Evolutionary conservation across 768 basidiomycete genomes (phyloP).

Genomic region (Phlebiopsis flavidoalba): DNA sequence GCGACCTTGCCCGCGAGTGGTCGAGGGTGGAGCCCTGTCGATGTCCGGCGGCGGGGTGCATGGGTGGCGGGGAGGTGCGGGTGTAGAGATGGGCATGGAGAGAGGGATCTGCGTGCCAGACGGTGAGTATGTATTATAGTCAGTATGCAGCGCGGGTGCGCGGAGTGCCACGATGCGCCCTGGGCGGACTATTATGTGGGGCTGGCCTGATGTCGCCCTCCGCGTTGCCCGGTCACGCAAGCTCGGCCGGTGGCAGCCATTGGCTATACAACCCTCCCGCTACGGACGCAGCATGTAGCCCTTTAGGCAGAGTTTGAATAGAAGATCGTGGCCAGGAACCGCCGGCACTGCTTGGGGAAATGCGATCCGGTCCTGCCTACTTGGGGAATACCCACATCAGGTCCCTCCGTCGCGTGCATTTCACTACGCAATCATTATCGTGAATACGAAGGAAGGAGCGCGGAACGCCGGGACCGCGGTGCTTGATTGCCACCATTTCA

Average conservation of each 20-base stretch:
- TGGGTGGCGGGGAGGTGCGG: conserved; percentile 2
- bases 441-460: too few species aligned
- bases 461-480: too few species aligned
- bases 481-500: too few species aligned
- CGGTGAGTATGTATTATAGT: background rate
- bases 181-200: background rate
- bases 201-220: background rate
- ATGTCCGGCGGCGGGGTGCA: background rate
- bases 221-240: background rate
- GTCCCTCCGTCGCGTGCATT: too few species aligned
- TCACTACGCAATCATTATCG: too few species aligned
- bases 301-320: too few species aligned
- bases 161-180: background rate
- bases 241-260: background rate
- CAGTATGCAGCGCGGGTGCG: background rate
- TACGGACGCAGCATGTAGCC: too few species aligned
- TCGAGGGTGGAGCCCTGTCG: background rate
- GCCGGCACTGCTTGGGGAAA: too few species aligned
- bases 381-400: too few species aligned
- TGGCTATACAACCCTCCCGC: too few species aligned
- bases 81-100: background rate
- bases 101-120: background rate
- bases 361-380: too few species aligned
- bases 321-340: too few species aligned
- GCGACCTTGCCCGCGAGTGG: conserved; percentile 25